A percentile compares a stretch with the other conserved stretches of the same genome.
These are phyloP conservation scores for Pseudocercospora eumusae DNA, from an alignment of 2,329 filamentous ascomycete species.

Conservation along the genomic window DNA sequence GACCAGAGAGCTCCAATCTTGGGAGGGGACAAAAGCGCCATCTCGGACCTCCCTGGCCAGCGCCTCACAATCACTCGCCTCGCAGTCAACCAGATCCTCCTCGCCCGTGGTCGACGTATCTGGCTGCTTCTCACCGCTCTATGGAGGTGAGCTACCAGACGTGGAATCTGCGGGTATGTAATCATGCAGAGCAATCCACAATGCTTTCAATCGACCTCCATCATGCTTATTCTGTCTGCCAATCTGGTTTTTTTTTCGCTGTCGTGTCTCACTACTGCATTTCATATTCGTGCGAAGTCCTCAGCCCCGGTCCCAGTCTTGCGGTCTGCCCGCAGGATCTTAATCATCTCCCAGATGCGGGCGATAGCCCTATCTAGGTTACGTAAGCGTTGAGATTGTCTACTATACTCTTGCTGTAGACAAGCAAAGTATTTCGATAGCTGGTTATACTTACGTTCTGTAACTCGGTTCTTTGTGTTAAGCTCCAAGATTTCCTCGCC, in stretches of 20 bases:
- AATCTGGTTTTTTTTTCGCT: neutral
- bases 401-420: no score
- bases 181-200: neutral
- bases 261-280: neutral
- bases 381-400: neutral
- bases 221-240: neutral
- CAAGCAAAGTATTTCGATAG: no score
- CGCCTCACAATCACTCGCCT: neutral
- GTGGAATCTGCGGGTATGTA: neutral
- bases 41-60: neutral
- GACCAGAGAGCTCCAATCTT: neutral
- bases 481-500: neutral
- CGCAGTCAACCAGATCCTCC: neutral
- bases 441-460: no score
- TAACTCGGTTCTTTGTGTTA: neutral
- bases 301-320: neutral
- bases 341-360: neutral
- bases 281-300: neutral
- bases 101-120: neutral
- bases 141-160: neutral
- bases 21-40: neutral
- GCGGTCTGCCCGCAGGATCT: neutral
- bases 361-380: neutral
- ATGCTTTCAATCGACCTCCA: neutral
- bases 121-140: neutral